Evolutionary conservation across 148 eudicot species (phyloP).

Genomic region (Fagopyrum homotropicum): DNA sequence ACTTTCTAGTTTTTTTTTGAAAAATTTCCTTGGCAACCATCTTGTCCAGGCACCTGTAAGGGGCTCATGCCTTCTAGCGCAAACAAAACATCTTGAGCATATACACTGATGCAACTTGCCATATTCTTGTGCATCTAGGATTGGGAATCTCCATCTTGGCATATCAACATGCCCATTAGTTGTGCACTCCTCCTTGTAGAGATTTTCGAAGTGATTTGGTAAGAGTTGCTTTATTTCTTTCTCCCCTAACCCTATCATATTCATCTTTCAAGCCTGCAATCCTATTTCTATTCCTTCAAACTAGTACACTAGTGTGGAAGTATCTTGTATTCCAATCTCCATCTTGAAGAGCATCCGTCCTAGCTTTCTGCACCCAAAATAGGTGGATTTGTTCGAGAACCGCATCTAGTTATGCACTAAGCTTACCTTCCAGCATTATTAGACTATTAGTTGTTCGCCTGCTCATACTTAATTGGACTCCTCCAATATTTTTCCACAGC

Average conservation of each 20-base stretch:
- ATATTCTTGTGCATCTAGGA: neutral
- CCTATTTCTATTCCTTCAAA: neutral
- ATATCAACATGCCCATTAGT: neutral
- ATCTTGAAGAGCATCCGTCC: neutral
- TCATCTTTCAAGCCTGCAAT: neutral
- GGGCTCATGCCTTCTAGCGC: neutral
- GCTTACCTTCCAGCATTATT: neutral
- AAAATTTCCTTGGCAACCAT: neutral
- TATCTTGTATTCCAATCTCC: neutral
- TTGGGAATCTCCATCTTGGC: neutral
- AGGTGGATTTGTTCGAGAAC: neutral
- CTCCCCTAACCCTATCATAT: neutral
- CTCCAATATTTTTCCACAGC: neutral
- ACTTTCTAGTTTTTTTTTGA: neutral
- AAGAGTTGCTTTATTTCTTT: neutral
- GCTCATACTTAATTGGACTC: neutral
- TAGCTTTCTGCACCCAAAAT: neutral
- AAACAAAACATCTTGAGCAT: too few relatives aligned
- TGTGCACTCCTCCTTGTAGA: neutral
- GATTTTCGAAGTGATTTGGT: neutral
- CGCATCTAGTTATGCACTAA: neutral
- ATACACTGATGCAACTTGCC: too few relatives aligned
- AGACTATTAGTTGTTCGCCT: neutral
- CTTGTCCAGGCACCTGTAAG: neutral
- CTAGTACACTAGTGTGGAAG: neutral